phyloP scores from a whole-genome alignment of 2,329 filamentous ascomycete genomes.

The Ophiostoma sp. region DNA sequence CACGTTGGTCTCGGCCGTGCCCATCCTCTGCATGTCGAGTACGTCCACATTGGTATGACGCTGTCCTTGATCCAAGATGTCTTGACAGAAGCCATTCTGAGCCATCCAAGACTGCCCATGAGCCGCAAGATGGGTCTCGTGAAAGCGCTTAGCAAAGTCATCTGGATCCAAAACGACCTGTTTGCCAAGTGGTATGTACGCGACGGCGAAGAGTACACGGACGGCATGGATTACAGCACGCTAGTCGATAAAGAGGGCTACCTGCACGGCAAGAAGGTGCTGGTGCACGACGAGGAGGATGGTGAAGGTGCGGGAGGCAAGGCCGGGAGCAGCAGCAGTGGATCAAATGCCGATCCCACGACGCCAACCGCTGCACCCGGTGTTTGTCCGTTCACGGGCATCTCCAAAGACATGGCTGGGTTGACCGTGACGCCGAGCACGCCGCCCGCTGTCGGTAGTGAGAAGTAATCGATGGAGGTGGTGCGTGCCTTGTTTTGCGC shows the following conservation, averaged over 20 bases:
- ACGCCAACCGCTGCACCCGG: conserved; percentile 21
- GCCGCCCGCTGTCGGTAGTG: neutral
- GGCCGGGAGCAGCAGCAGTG: neutral
- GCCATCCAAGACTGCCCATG: conserved; percentile 65
- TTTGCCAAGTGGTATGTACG: conserved; percentile 80
- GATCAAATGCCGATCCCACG: neutral
- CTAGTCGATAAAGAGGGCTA: conserved; percentile 60
- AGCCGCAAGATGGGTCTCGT: conserved; percentile 70
- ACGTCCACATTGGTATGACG: conserved; percentile 72
- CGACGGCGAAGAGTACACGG: conserved; percentile 63
- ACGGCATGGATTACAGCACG: conserved; percentile 48
- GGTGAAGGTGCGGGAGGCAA: neutral
- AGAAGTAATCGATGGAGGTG: neutral
- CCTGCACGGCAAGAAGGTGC: conserved; percentile 61
- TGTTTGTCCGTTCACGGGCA: conserved; percentile 35
- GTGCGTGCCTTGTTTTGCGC: neutral
- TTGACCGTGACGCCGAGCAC: conserved; percentile 26
- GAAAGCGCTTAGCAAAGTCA: conserved; percentile 75
- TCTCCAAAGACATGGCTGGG: conserved; percentile 29
- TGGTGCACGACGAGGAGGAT: conserved; percentile 37
- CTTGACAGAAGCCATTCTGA: conserved; percentile 73
- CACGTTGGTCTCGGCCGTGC: conserved; percentile 73
- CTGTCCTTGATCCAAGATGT: conserved; percentile 77
- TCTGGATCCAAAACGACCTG: conserved; percentile 86
- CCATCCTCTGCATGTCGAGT: conserved; percentile 75